Evolutionary conservation across 73 alveolate genomes (phyloP).

Genomic region (Tetrahymena elliotti): DNA sequence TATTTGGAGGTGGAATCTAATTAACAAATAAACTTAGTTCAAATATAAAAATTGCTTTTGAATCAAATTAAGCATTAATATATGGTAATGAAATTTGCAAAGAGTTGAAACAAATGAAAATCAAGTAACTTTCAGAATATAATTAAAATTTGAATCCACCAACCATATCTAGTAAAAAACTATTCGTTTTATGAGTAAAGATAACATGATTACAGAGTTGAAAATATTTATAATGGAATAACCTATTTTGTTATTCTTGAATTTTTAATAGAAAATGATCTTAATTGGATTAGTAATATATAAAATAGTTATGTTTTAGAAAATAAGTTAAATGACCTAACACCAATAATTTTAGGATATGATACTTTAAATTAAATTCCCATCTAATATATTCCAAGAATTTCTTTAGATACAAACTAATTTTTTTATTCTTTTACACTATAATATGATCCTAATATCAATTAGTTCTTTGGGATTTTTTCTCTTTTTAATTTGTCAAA

Average conservation of each 20-base stretch:
- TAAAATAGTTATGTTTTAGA: neutral
- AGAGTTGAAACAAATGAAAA: neutral
- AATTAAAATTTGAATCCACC: neutral
- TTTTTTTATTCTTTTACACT: neutral
- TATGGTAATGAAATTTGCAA: neutral
- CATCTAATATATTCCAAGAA: neutral
- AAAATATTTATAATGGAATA: neutral
- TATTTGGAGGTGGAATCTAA: neutral
- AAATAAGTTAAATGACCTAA: neutral
- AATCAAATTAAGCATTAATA: neutral
- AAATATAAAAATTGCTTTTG: neutral
- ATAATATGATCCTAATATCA: neutral
- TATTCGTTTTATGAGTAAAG: neutral
- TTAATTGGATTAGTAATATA: neutral
- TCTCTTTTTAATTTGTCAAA: too few species aligned
- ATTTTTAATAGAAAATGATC: neutral
- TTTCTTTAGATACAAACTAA: neutral
- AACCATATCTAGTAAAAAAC: neutral
- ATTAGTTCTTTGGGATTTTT: neutral
- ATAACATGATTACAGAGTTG: neutral
- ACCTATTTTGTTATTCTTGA: neutral
- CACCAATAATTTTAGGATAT: neutral
- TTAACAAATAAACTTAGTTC: neutral
- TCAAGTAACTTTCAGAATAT: neutral
- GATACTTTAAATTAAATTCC: neutral